phyloP scores from a whole-genome alignment of 2,329 filamentous ascomycete species.

The Sarocladium brachiariae region DNA sequence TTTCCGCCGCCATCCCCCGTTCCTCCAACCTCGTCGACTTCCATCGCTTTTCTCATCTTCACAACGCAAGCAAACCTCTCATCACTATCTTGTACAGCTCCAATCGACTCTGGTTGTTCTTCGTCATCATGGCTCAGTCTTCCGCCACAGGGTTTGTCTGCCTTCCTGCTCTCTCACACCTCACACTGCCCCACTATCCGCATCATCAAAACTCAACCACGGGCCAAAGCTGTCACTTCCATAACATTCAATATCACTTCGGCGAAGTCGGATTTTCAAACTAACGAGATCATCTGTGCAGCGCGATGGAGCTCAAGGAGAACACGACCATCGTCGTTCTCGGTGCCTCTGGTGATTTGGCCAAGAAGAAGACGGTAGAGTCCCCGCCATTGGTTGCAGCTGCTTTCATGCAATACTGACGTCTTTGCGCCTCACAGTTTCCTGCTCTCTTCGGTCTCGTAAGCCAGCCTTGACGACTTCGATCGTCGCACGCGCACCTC shows the following conservation, averaged over 20 bases:
- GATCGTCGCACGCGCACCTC: neutral
- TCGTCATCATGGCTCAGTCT: constrained; percentile 15
- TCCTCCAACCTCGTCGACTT: neutral
- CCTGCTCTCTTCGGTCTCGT: constrained; percentile 95
- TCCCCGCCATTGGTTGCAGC: constrained; percentile 13
- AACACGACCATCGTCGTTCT: constrained; percentile 96
- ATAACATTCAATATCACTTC: neutral
- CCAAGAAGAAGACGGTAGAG: constrained; percentile 98
- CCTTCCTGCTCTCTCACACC: constrained; percentile 13
- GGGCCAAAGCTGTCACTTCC: constrained; percentile 3
- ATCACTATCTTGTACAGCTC: neutral
- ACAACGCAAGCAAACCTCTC: neutral
- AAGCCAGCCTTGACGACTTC: constrained; percentile 39
- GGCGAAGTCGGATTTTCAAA: neutral
- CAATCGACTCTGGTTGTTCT: constrained; percentile 1
- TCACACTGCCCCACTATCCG: constrained; percentile 13
- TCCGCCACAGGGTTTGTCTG: constrained; percentile 17
- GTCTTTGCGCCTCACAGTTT: constrained; percentile 51
- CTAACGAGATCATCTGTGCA: constrained; percentile 28
- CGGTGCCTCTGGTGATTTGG: constrained; percentile 92
- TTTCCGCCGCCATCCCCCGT: constrained; percentile 8
- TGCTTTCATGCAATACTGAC: constrained; percentile 15
- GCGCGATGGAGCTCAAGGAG: constrained; percentile 91
- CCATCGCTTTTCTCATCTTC: neutral
- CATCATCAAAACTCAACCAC: neutral